A percentile compares a stretch with the other conserved stretches of the same genome.
Conservation (phyloP, 2,329 filamentous ascomycete species). For the Apiospora kogelbergensis region DNA sequence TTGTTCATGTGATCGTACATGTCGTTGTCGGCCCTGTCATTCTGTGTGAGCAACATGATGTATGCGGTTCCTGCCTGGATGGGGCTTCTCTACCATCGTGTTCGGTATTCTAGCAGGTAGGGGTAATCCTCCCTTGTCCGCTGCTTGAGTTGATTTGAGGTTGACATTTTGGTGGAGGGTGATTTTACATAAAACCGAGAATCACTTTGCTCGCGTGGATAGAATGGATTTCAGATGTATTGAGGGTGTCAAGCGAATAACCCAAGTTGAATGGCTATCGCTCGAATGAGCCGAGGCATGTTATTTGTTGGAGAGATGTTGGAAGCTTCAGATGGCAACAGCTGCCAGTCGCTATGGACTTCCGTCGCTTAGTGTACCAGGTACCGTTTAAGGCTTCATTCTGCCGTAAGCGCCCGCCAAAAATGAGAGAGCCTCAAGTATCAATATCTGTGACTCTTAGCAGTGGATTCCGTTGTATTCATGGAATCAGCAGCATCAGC, state of each 20-base stretch:
- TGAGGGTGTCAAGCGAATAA: background rate
- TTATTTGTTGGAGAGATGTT: background rate
- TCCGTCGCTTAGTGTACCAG: background rate
- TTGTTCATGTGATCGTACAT: conserved; percentile 90
- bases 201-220: background rate
- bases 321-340: background rate
- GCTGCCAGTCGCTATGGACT: background rate
- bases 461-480: background rate
- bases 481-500: background rate
- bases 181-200: background rate
- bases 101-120: conserved; percentile 79
- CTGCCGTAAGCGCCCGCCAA: background rate
- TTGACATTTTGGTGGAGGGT: conserved; percentile 29
- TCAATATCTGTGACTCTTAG: conserved; percentile 1
- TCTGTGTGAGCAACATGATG: conserved; percentile 6
- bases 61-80: conserved; percentile 3
- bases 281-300: background rate
- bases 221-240: background rate
- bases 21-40: conserved; percentile 80
- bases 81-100: conserved; percentile 66
- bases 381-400: background rate
- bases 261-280: no score
- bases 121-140: conserved; percentile 72
- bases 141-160: conserved; percentile 50
- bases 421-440: background rate